Evolutionary conservation across 768 basidiomycete species (phyloP).

Genomic region (Favolaschia claudopus): DNA sequence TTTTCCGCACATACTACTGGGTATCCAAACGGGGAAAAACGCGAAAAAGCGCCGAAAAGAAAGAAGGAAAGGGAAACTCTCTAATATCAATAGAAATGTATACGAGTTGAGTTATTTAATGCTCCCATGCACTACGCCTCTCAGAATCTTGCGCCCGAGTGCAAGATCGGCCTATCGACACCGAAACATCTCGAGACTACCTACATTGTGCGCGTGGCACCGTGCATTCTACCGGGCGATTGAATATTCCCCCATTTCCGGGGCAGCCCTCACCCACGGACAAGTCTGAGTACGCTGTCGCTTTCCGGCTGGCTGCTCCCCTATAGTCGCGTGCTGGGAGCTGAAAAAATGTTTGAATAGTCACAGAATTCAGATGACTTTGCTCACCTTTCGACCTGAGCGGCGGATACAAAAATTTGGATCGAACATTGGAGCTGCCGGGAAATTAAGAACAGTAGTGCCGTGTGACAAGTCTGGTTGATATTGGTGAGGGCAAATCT

Average conservation of each 20-base stretch:
- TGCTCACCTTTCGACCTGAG: neutral
- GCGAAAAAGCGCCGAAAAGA: neutral
- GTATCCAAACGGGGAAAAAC: neutral
- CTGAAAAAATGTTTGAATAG: too few relatives aligned
- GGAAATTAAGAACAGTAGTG: too few relatives aligned
- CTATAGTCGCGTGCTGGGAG: neutral
- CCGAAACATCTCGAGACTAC: neutral
- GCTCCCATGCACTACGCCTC: neutral
- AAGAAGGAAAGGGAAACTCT: neutral
- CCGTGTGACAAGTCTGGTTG: neutral
- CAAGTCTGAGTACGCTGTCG: too few relatives aligned
- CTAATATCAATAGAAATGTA: neutral
- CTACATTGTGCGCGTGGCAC: neutral
- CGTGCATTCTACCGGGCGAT: neutral
- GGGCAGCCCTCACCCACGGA: too few relatives aligned
- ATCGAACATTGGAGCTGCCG: neutral
- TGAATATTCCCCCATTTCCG: neutral
- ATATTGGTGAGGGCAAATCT: neutral
- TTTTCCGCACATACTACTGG: neutral
- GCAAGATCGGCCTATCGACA: neutral
- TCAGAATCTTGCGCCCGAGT: neutral
- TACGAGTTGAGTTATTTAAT: neutral
- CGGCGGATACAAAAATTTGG: neutral
- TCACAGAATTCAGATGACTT: neutral
- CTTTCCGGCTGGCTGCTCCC: neutral